Evolutionary conservation across 352 stramenopile species (phyloP), one percentile per base, ranked within the genome.

Genomic region (Globisporangium spinosum): DNA sequence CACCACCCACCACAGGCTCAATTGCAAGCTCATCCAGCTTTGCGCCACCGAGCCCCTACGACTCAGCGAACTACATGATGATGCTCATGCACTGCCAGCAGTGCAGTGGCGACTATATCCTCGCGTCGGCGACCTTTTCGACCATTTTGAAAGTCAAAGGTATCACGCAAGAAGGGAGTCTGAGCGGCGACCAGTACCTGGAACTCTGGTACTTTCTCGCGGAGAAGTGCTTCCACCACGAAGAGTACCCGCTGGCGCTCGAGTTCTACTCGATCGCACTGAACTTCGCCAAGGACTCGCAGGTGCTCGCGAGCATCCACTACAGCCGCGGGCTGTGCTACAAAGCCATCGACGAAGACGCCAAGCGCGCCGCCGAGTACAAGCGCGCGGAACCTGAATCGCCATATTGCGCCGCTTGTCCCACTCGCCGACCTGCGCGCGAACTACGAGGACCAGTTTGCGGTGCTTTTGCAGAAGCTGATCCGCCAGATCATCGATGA

Each of bases 31-130:
- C 55, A 38, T 13, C 23, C 3, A 20, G 12, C 38, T 62, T 1
- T 23, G 23, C 20, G 0, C 7, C 5, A 3, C 58, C 63, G 0
- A 40, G 25, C 17, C 25, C 64, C 29, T 92, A 89, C 47, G 77
- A 89, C 22, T 34, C 59, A 0, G 58, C 29, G 0, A 82, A 92
- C 58, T 90, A 89, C 57, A 64, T 76, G 7, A 61, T 92, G 58
- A 90, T 92, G 80, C 47, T 89, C 27, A 79, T 89, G 78, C 77
- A 89, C 47, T 85, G 79, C 35, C 84, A 90, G 49, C 82, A 92
- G 53, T 71, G 70, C 3, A 83, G 75, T 47, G 80, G 82, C 0
- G 80, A 92, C 58, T 89, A 80, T 58, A 49, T 85, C 3, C 69
- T 77, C n/a, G 80, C 84, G 34, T 80, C 82, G 0, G 59, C 73